Conservation (phyloP, 805 yeast genomes). For the Schizosaccharomyces japonicus region DNA sequence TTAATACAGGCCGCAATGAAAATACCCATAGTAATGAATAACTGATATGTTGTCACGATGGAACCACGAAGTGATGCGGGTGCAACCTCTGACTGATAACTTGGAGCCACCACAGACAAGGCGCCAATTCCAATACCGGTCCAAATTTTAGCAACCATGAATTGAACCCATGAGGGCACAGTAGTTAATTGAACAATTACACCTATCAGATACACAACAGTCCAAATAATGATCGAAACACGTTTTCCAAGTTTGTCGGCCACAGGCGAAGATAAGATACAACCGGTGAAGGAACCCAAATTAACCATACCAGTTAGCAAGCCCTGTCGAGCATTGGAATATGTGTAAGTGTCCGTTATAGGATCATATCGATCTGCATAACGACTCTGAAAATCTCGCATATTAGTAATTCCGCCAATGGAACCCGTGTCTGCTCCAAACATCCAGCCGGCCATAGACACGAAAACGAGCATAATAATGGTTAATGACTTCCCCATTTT, state of each 20-base stretch:
- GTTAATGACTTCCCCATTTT: not conserved
- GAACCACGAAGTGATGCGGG: slow-evolving; percentile 62
- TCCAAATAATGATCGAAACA: slow-evolving; percentile 4
- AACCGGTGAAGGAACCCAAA: slow-evolving; percentile 6
- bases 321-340: slow-evolving; percentile 2
- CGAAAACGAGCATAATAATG: slow-evolving; percentile 4
- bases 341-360: not conserved
- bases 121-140: slow-evolving; percentile 62
- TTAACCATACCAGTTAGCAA: slow-evolving; percentile 7
- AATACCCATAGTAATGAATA: slow-evolving; percentile 49
- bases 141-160: slow-evolving; percentile 16
- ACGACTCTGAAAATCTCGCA: slow-evolving; percentile 3
- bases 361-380: slow-evolving; percentile 2
- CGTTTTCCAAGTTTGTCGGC: slow-evolving; percentile 2
- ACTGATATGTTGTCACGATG: slow-evolving; percentile 49
- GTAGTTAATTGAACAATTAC: slow-evolving; percentile 5
- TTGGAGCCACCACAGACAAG: slow-evolving; percentile 50
- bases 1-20: slow-evolving; percentile 44
- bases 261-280: slow-evolving; percentile 6
- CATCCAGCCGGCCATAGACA: slow-evolving; percentile 5
- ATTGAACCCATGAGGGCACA: slow-evolving; percentile 18
- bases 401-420: slow-evolving; percentile 5
- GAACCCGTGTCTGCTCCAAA: slow-evolving; percentile 6
- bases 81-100: slow-evolving; percentile 57
- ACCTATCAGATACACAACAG: slow-evolving; percentile 6